Conservation (phyloP, 2,329 filamentous ascomycete genomes). For the Clarireedia homoeocarpa region DNA sequence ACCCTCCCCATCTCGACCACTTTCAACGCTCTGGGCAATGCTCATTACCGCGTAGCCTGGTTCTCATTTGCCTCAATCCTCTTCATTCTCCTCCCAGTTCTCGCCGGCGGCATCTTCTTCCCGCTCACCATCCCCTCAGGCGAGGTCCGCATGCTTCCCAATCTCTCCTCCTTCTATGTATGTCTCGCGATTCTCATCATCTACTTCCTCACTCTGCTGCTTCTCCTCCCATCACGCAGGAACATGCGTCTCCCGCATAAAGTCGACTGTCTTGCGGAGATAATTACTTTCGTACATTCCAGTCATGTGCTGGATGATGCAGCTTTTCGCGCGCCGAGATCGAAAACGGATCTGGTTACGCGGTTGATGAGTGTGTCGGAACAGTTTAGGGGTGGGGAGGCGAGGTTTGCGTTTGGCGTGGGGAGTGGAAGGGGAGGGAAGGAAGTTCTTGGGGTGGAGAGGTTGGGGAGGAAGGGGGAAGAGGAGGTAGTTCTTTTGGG, state of each 20-base stretch:
- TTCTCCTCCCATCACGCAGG: conserved; percentile 54
- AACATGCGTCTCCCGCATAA: conserved; percentile 64
- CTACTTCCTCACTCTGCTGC: conserved; percentile 56
- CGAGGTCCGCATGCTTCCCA: conserved; percentile 59
- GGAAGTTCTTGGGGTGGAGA: conserved; percentile 26
- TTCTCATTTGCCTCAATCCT: conserved; percentile 51
- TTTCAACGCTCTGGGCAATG: conserved; percentile 45
- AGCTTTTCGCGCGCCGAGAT: conserved; percentile 60
- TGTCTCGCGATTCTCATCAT: conserved; percentile 65
- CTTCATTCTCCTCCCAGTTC: conserved; percentile 55
- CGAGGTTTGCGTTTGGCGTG: conserved; percentile 25
- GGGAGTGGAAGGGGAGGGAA: conserved; percentile 21
- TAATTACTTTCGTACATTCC: conserved; percentile 69
- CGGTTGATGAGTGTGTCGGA: conserved; percentile 41
- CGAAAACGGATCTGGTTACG: conserved; percentile 60
- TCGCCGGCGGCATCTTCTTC: conserved; percentile 67
- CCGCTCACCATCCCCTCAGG: conserved; percentile 50
- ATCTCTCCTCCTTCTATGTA: conserved; percentile 64
- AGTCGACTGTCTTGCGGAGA: conserved; percentile 64
- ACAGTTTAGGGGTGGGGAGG: conserved; percentile 4
- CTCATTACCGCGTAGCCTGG: conserved; percentile 58
- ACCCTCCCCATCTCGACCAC: conserved; percentile 52
- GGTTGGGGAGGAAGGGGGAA: conserved; percentile 19
- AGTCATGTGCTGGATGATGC: conserved; percentile 65
- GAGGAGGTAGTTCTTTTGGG: conserved; percentile 2